These are phyloP conservation scores for Scheffersomyces titani DNA, from an alignment of 1,139 yeast genomes.

Conservation along the genomic window DNA sequence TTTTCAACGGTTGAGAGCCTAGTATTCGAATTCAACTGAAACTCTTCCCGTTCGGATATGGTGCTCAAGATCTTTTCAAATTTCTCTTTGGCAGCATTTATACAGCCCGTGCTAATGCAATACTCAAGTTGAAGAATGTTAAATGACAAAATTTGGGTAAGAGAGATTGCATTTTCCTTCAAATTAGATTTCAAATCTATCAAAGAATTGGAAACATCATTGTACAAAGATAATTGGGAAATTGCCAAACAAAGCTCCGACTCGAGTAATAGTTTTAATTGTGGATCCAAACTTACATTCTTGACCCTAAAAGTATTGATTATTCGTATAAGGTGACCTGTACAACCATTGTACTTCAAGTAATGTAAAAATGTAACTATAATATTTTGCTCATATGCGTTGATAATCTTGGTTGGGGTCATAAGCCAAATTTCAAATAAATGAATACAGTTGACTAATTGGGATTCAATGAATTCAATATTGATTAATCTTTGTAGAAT, in stretches of 20 bases:
- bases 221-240: constrained; percentile 9
- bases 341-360: constrained; percentile 37
- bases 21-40: constrained; percentile 19
- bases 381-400: constrained; percentile 29
- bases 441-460: constrained; percentile 13
- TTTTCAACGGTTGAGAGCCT: constrained; percentile 23
- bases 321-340: constrained; percentile 25
- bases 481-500: constrained; percentile 20
- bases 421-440: constrained; percentile 6
- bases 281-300: neutral
- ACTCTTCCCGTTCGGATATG: constrained; percentile 30
- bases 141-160: constrained; percentile 10
- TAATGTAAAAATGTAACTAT: constrained; percentile 31
- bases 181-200: constrained; percentile 15
- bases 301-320: constrained; percentile 10
- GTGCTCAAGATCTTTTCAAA: constrained; percentile 23
- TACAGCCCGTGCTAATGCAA: constrained; percentile 15
- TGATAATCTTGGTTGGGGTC: neutral
- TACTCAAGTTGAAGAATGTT: constrained; percentile 35
- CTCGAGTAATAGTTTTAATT: constrained; percentile 11
- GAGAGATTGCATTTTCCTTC: constrained; percentile 10
- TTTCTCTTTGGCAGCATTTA: constrained; percentile 20
- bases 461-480: constrained; percentile 20
- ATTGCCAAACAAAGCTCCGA: constrained; percentile 16
- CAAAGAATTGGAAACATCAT: constrained; percentile 16